These are phyloP conservation scores for Dioszegia crocea DNA, from an alignment of 768 basidiomycete species.

Conservation along the genomic window DNA sequence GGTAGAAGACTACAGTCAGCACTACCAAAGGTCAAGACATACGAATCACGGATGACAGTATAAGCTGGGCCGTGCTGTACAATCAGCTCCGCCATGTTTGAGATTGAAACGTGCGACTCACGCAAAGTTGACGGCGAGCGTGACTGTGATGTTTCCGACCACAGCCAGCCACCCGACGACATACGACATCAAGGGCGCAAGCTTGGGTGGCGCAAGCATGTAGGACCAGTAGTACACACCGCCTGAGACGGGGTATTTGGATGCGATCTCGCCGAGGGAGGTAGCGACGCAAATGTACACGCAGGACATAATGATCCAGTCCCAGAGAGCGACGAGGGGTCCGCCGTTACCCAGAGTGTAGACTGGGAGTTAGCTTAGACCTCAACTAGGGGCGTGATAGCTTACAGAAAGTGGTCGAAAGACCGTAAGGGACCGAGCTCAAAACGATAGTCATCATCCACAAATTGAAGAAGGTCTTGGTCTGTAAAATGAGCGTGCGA, in stretches of 20 bases:
- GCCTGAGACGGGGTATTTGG: slow-evolving; percentile 27
- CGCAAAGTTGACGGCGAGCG: slow-evolving; percentile 63
- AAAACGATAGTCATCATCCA: slow-evolving; percentile 29
- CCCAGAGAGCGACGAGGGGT: slow-evolving; percentile 26
- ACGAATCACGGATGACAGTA: slow-evolving; percentile 22
- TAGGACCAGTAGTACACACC: slow-evolving; percentile 58
- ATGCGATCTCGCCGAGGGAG: slow-evolving; percentile 33
- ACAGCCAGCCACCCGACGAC: slow-evolving; percentile 65
- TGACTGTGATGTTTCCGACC: slow-evolving; percentile 64
- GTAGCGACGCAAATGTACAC: slow-evolving; percentile 29
- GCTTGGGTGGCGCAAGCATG: slow-evolving; percentile 56
- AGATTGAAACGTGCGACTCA: slow-evolving; percentile 52
- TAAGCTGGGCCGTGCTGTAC: slow-evolving; percentile 21
- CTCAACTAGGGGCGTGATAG: not conserved
- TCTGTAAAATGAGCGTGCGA: slow-evolving; percentile 11
- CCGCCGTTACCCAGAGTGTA: slow-evolving; percentile 27
- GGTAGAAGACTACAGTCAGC: slow-evolving; percentile 57
- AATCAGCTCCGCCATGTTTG: not conserved
- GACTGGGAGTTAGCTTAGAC: slow-evolving; percentile 9
- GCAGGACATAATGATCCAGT: slow-evolving; percentile 31
- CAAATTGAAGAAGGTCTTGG: slow-evolving; percentile 26
- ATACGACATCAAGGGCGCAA: slow-evolving; percentile 58
- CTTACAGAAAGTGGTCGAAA: slow-evolving; percentile 29
- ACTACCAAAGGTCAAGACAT: not conserved
- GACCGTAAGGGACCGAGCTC: slow-evolving; percentile 25